phyloP scores from a whole-genome alignment of 208 protist genomes.

The Crithidia bombi region DNA sequence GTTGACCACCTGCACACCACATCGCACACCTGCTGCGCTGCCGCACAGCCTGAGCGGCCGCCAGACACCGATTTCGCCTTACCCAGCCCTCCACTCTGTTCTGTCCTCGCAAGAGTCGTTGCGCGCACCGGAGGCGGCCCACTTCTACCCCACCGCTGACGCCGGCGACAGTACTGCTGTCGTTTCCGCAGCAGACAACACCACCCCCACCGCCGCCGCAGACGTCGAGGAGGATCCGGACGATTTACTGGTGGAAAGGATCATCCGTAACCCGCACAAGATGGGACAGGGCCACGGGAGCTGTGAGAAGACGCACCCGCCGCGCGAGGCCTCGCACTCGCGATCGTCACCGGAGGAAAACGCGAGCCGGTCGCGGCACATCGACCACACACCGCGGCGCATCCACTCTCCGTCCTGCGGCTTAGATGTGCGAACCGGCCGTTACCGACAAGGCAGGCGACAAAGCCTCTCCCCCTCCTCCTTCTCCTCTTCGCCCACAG shows the following conservation, averaged over 20 bases:
- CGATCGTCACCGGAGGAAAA: constrained; percentile 5
- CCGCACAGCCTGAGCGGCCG: background rate
- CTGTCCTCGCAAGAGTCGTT: constrained; percentile 8
- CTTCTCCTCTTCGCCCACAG: background rate
- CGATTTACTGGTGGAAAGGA: constrained; percentile 33
- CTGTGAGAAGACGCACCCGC: constrained; percentile 9
- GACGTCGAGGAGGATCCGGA: constrained; percentile 51
- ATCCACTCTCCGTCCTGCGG: background rate
- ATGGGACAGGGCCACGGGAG: constrained; percentile 14
- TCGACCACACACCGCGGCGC: background rate
- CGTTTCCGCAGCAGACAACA: background rate
- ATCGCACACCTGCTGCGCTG: background rate
- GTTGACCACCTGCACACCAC: background rate
- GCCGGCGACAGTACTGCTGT: background rate
- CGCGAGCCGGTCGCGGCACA: background rate
- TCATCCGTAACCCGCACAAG: background rate
- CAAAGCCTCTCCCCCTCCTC: too few relatives aligned
- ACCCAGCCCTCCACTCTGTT: background rate
- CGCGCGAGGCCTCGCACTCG: constrained; percentile 17
- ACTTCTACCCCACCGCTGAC: background rate
- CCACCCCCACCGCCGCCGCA: background rate
- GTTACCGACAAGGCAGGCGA: constrained; percentile 1
- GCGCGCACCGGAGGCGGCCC: background rate
- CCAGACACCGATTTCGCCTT: background rate
- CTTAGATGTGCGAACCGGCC: background rate